Evolutionary conservation across 352 stramenopile genomes (phyloP).

Genomic region (Phytophthora podocarpi): DNA sequence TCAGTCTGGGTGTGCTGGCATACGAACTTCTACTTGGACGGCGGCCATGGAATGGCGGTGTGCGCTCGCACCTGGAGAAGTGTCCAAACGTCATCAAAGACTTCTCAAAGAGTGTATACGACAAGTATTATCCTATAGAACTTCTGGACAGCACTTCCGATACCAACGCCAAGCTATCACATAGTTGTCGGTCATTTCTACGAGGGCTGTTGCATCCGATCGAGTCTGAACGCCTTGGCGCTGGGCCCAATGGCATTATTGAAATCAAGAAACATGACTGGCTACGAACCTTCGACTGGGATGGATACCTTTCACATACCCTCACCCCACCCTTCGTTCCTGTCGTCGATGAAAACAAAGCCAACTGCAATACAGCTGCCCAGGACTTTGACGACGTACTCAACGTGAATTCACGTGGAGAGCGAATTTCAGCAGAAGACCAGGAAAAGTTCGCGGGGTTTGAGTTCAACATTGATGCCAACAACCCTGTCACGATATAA

Average conservation of each 20-base stretch:
- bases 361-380: constrained; percentile 64
- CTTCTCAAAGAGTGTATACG: constrained; percentile 32
- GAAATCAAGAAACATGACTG: constrained; percentile 66
- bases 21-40: constrained; percentile 59
- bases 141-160: constrained; percentile 37
- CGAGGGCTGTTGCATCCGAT: constrained; percentile 55
- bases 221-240: constrained; percentile 49
- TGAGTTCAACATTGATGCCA: constrained; percentile 59
- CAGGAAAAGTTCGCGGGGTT: constrained; percentile 58
- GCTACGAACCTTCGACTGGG: constrained; percentile 63
- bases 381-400: constrained; percentile 76
- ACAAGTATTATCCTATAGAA: constrained; percentile 60
- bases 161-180: constrained; percentile 25
- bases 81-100: constrained; percentile 30
- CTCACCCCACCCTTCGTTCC: constrained; percentile 52
- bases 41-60: constrained; percentile 46
- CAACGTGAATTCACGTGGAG: constrained; percentile 38
- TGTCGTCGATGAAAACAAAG: constrained; percentile 60
- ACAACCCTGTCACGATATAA: constrained; percentile 29
- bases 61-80: constrained; percentile 41
- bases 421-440: constrained; percentile 48
- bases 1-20: constrained; percentile 60
- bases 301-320: constrained; percentile 40
- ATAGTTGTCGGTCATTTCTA: constrained; percentile 48
- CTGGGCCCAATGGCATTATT: constrained; percentile 19